phyloP scores from a whole-genome alignment of 345 rosid species.

The Viola odorata region DNA sequence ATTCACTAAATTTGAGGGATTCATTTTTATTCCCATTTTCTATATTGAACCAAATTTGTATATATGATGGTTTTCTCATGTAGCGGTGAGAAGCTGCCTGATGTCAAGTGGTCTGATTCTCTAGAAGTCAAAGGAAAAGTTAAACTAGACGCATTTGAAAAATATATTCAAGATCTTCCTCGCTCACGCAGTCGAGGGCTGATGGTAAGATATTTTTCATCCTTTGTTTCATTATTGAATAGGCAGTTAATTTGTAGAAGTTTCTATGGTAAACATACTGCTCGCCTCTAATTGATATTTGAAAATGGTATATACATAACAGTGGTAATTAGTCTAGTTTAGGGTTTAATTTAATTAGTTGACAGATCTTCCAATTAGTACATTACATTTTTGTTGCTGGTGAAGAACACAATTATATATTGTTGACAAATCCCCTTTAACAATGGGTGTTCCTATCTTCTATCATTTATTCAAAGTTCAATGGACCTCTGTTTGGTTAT shows the following conservation, averaged over 20 bases:
- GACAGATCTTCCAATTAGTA: no score
- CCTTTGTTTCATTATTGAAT: conserved; percentile 3
- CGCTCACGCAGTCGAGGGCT: conserved; percentile 29
- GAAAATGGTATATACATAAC: background rate
- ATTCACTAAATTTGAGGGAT: no score
- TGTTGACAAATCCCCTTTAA: no score
- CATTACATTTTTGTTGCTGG: background rate
- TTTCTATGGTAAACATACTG: background rate
- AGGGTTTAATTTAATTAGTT: no score
- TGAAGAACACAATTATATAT: background rate
- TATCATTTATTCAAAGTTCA: no score
- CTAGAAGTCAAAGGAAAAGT: conserved; percentile 38
- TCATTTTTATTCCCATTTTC: conserved; percentile 7
- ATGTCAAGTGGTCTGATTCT: conserved; percentile 25
- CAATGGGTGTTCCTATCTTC: no score
- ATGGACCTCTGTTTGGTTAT: background rate
- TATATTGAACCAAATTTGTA: no score
- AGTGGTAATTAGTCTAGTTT: no score
- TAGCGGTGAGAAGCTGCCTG: conserved; percentile 35
- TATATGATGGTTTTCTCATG: conserved; percentile 16
- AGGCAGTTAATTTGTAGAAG: background rate
- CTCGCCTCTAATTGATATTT: conserved; percentile 8
- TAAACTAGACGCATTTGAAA: conserved; percentile 32
- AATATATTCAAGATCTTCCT: conserved; percentile 32
- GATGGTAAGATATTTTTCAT: conserved; percentile 25